Percentiles rank a stretch among this genome's conserved stretches.
Evolutionary conservation across 2,329 filamentous ascomycete genomes (phyloP).

Genomic region (Trichoderma asperellum): DNA sequence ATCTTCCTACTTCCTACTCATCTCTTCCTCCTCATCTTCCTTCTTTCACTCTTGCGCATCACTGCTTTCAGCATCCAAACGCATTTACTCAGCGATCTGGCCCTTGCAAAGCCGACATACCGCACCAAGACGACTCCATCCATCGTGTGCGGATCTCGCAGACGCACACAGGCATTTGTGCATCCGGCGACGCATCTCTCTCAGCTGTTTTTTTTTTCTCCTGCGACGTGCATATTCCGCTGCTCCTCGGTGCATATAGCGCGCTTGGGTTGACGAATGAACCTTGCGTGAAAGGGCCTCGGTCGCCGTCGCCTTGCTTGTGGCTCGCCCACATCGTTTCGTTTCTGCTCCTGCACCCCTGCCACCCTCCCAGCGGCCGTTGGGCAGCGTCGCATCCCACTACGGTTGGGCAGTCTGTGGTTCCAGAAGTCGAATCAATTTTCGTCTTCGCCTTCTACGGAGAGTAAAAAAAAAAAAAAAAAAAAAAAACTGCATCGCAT

Average conservation of each 20-base stretch:
- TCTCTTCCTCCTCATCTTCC: constrained; percentile 1
- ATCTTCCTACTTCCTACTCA: neutral
- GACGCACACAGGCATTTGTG: constrained; percentile 13
- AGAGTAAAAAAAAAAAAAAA: neutral
- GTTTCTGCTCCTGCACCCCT: constrained; percentile 6
- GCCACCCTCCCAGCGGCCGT: constrained; percentile 12
- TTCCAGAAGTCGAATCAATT: constrained; percentile 23
- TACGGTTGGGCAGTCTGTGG: constrained; percentile 21
- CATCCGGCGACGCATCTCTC: constrained; percentile 18
- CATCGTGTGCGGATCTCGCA: constrained; percentile 20
- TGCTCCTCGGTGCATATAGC: constrained; percentile 21
- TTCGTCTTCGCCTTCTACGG: neutral
- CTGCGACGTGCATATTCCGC: constrained; percentile 10
- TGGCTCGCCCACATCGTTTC: constrained; percentile 19
- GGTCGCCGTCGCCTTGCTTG: constrained; percentile 21
- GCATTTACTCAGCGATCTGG: neutral
- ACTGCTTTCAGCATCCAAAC: neutral
- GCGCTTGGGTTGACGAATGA: constrained; percentile 29
- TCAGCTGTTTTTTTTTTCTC: constrained; percentile 6
- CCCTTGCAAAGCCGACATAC: constrained; percentile 10
- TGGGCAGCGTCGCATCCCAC: constrained; percentile 29
- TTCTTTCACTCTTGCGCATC: neutral
- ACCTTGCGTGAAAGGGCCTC: constrained; percentile 23
- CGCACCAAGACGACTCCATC: neutral
- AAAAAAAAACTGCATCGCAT: constrained; percentile 16